Percentiles rank a stretch among this genome's conserved stretches.
Evolutionary conservation across 2,329 filamentous ascomycete genomes (phyloP).

Genomic region (Hypoxylon rubiginosum): DNA sequence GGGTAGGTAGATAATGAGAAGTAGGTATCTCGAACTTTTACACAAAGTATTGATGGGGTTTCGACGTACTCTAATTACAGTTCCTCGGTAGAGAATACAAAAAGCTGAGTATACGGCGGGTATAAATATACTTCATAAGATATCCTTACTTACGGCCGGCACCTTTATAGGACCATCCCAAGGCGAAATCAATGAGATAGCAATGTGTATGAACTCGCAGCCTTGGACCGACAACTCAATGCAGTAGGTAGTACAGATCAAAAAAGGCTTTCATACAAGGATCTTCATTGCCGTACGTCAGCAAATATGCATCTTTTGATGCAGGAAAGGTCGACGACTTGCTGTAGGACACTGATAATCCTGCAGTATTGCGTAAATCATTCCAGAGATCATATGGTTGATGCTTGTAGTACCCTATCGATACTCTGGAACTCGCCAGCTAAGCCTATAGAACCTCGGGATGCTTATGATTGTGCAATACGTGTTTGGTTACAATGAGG

Average conservation of each 20-base stretch:
- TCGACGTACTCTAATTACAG: neutral
- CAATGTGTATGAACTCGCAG: constrained; percentile 7
- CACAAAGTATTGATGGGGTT: neutral
- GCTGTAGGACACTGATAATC: constrained; percentile 17
- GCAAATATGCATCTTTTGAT: constrained; percentile 27
- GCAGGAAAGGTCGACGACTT: constrained; percentile 14
- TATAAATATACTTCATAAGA: constrained; percentile 18
- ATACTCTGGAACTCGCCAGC: neutral
- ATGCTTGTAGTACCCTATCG: neutral
- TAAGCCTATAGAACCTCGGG: neutral
- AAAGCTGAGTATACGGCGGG: neutral
- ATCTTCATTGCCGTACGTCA: constrained; percentile 38
- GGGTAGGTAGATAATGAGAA: neutral
- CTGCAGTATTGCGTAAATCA: constrained; percentile 31
- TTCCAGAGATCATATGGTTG: constrained; percentile 27
- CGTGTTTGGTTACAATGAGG: neutral
- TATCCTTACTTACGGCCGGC: neutral
- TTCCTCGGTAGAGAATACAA: neutral
- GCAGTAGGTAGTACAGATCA: constrained; percentile 30
- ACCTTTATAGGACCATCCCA: constrained; percentile 10
- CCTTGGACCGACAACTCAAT: constrained; percentile 20
- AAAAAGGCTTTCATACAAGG: constrained; percentile 11
- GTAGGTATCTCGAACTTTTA: neutral
- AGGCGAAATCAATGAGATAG: constrained; percentile 2
- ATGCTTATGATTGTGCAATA: neutral